These are phyloP conservation scores for Geranium brycei DNA, from an alignment of 345 rosid species.

Conservation along the genomic window DNA sequence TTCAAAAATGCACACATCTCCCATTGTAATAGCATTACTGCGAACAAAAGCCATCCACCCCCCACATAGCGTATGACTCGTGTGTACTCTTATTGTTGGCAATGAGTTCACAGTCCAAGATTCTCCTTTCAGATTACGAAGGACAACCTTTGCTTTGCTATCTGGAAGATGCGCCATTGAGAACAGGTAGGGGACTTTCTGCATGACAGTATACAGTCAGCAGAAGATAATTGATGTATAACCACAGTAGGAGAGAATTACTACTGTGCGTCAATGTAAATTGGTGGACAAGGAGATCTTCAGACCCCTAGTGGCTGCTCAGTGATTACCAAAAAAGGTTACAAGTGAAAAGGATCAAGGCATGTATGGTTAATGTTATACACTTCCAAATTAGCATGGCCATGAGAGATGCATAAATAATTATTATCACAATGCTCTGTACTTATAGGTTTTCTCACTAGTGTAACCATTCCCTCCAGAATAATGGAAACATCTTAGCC, in stretches of 20 bases:
- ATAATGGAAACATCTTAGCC: not conserved
- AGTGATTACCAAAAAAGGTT: too few species aligned
- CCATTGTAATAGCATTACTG: slow-evolving; percentile 33
- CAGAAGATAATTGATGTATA: not conserved
- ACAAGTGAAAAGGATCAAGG: not conserved
- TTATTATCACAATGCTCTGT: not conserved
- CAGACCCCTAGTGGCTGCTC: too few species aligned
- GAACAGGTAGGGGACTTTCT: slow-evolving; percentile 54
- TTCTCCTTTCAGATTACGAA: slow-evolving; percentile 35
- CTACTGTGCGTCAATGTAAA: too few species aligned
- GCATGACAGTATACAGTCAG: slow-evolving; percentile 10
- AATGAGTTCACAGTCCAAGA: slow-evolving; percentile 53
- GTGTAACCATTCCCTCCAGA: not conserved
- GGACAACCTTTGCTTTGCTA: slow-evolving; percentile 42
- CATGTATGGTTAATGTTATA: not conserved
- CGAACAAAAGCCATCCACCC: slow-evolving; percentile 65
- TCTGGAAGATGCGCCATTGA: slow-evolving; percentile 47
- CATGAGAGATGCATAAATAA: not conserved
- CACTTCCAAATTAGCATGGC: not conserved
- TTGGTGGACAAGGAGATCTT: too few species aligned
- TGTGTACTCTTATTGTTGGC: slow-evolving; percentile 52
- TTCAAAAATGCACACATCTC: slow-evolving; percentile 49
- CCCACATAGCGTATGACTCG: slow-evolving; percentile 53
- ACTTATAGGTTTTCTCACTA: not conserved
- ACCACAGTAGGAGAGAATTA: slow-evolving; percentile 1